Base-by-base conservation (phyloP, 139 green algal species). In the Tetradesmus obliquus region DNA sequence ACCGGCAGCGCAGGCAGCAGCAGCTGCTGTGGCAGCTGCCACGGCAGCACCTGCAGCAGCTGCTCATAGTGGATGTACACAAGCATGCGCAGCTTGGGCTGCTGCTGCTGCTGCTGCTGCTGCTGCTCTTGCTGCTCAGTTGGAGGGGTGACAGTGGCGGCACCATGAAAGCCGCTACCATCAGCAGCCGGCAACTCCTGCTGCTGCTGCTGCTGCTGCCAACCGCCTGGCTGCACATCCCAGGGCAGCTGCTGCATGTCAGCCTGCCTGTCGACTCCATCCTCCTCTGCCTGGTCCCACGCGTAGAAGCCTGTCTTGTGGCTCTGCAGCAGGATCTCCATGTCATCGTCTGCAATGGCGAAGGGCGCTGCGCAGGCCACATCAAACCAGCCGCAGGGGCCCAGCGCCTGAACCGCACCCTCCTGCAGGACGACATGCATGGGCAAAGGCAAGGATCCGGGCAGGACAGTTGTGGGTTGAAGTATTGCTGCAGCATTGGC, bases 21-120 rank as follows among this genome's bases (percentile, higher is more conserved):
- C 66, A 90, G 66, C 17, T 53, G n/a, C 17, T 82, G 62, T 5
- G 62, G 60, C 85, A 83, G n/a, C 19, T 69, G 69, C 86, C 69
- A 90, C 3, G 86, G 86, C 20, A 90, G 53, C 8, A 53, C 55
- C 53, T 90, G 69, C 53, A 90, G 71, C 17, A 90, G 71, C 71
- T 90, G 86, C 71, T 90, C 86, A 32, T 84, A 90, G 71, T 90
- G 86, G 5, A 90, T 55, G 54, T 90, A 90, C 53, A 84, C 86
- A 53, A 90, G 53, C 86, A 90, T 83, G 58, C 86, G 86, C 19
- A 90, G 53, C 71, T 84, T 83, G 66, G 13, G 66, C 62, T n/a
- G 22, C 87, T 74, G 53, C 54, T 84, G 1, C 51, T 74, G 86
- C 53, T 84, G 53, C 0, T 60, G 19, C 55, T 60, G 5, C 45